Conservation (phyloP, 2,329 filamentous ascomycete species). For the Escovopsis sp. region DNA sequence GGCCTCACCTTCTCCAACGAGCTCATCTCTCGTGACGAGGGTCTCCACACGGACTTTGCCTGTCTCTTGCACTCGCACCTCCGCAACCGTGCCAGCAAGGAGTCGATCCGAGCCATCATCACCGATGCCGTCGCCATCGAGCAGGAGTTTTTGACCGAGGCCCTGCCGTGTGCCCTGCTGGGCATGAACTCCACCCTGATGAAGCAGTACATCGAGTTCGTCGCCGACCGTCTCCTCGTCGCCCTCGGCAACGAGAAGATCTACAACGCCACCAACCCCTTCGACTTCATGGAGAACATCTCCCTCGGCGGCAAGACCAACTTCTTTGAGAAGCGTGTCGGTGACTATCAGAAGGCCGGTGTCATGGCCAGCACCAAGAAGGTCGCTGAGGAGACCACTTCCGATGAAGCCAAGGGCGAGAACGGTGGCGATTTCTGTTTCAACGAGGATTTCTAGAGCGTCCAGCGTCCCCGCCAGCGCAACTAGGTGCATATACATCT, state of each 20-base stretch:
- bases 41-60: slow-evolving; percentile 97
- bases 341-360: slow-evolving; percentile 98
- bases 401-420: slow-evolving; percentile 34
- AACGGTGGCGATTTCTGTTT: slow-evolving; percentile 75
- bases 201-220: slow-evolving; percentile 99
- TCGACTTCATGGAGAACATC: slow-evolving; percentile 99
- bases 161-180: slow-evolving; percentile 79
- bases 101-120: slow-evolving; percentile 76
- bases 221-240: slow-evolving; percentile 85
- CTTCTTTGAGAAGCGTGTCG: slow-evolving; percentile 99
- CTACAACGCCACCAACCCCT: slow-evolving; percentile 88
- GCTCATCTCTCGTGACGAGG: slow-evolving; percentile 98
- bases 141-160: slow-evolving; percentile 95
- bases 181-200: slow-evolving; percentile 97
- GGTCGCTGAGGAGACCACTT: slow-evolving; percentile 38
- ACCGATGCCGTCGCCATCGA: slow-evolving; percentile 88
- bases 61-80: slow-evolving; percentile 96
- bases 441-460: slow-evolving; percentile 84
- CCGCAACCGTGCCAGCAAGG: slow-evolving; percentile 73
- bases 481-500: slow-evolving; percentile 11
- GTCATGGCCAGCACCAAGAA: slow-evolving; percentile 83
- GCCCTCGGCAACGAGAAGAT: slow-evolving; percentile 88
- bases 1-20: slow-evolving; percentile 99
- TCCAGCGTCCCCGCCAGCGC: slow-evolving; percentile 6
- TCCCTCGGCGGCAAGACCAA: slow-evolving; percentile 98